Conservation (phyloP, 345 rosid species). For the Pistacia atlantica region DNA sequence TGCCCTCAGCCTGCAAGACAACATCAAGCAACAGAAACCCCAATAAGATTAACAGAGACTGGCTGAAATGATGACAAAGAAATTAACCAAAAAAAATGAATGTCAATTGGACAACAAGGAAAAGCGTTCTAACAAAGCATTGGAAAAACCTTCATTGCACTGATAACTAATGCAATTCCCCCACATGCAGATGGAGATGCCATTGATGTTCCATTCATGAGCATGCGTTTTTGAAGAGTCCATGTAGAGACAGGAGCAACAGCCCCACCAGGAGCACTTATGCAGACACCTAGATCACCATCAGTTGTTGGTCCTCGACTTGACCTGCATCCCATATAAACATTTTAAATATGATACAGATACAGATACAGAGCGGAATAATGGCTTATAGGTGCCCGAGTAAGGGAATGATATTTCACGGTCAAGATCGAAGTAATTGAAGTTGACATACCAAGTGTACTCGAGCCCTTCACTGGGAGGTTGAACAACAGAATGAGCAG, state of each 20-base stretch:
- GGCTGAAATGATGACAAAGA: slow-evolving; percentile 11
- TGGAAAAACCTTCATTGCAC: slow-evolving; percentile 86
- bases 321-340: slow-evolving; percentile 66
- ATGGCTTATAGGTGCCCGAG: background rate
- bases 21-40: slow-evolving; percentile 25
- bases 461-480: slow-evolving; percentile 93
- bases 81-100: slow-evolving; percentile 19
- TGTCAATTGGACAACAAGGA: slow-evolving; percentile 6
- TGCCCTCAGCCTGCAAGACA: slow-evolving; percentile 69
- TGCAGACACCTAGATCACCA: slow-evolving; percentile 94
- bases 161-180: slow-evolving; percentile 84
- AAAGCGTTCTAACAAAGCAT: slow-evolving; percentile 7
- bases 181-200: slow-evolving; percentile 99
- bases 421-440: slow-evolving; percentile 19
- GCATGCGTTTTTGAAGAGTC: slow-evolving; percentile 98
- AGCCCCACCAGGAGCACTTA: slow-evolving; percentile 99
- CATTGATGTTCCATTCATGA: slow-evolving; percentile 99
- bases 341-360: slow-evolving; percentile 22
- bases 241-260: slow-evolving; percentile 99
- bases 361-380: slow-evolving; percentile 24
- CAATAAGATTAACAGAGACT: slow-evolving; percentile 10
- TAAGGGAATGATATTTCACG: background rate
- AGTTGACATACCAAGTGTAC: slow-evolving; percentile 75
- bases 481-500: slow-evolving; percentile 89
- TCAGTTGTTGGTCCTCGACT: slow-evolving; percentile 97